phyloP scores from a whole-genome alignment of 805 yeast genomes.

The Candida boleticola region DNA sequence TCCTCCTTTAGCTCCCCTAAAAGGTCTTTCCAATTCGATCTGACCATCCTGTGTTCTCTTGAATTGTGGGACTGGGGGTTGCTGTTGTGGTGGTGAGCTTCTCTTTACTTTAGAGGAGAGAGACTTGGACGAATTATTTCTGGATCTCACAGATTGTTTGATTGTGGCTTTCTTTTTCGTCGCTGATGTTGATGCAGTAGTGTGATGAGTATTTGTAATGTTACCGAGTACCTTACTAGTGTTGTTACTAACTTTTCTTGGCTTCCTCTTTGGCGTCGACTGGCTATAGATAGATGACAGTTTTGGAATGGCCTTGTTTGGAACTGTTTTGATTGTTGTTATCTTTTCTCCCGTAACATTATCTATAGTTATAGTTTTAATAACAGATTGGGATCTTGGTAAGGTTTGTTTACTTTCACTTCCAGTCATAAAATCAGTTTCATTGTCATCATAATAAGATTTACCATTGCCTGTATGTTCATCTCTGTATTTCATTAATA shows the following conservation, averaged over 20 bases:
- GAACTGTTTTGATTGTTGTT: slow-evolving; percentile 21
- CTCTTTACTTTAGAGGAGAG: slow-evolving; percentile 4
- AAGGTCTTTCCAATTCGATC: background rate
- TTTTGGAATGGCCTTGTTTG: slow-evolving; percentile 7
- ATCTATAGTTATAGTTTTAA: slow-evolving; percentile 39
- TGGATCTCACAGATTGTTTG: slow-evolving; percentile 23
- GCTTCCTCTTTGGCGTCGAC: slow-evolving; percentile 7
- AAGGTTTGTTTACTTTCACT: slow-evolving; percentile 26
- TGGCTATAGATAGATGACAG: slow-evolving; percentile 21
- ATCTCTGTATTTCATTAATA: slow-evolving; percentile 68
- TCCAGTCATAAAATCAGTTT: slow-evolving; percentile 21
- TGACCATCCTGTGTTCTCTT: slow-evolving; percentile 8
- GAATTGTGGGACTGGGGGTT: slow-evolving; percentile 10
- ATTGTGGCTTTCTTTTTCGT: slow-evolving; percentile 31
- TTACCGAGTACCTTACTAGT: slow-evolving; percentile 21
- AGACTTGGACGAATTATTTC: slow-evolving; percentile 18
- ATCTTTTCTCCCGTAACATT: slow-evolving; percentile 22
- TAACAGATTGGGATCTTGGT: slow-evolving; percentile 40
- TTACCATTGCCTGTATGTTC: slow-evolving; percentile 46
- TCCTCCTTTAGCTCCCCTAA: background rate
- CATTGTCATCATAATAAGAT: slow-evolving; percentile 21
- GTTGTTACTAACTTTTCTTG: slow-evolving; percentile 5
- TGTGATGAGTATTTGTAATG: slow-evolving; percentile 27
- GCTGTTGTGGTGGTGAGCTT: slow-evolving; percentile 9
- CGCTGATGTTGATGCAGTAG: slow-evolving; percentile 36